These are phyloP conservation scores for Tricholoma sp. DNA, from an alignment of 768 basidiomycete genomes.

Conservation along the genomic window DNA sequence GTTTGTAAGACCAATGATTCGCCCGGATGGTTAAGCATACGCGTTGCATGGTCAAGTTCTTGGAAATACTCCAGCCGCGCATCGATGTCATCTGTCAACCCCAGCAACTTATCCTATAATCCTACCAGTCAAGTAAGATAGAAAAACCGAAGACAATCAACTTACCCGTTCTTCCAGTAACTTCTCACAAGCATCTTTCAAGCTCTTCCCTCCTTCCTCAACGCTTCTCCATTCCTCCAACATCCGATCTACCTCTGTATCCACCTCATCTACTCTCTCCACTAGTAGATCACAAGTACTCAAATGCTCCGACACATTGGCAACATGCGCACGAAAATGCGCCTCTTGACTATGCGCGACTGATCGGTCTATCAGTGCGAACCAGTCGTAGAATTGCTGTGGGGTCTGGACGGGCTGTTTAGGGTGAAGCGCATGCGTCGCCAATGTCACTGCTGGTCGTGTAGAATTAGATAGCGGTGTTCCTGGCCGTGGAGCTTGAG, in stretches of 20 bases:
- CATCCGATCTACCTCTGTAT: slow-evolving; percentile 75
- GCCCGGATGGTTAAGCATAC: slow-evolving; percentile 92
- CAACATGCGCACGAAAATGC: slow-evolving; percentile 83
- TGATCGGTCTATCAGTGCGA: slow-evolving; percentile 80
- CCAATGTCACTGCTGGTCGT: slow-evolving; percentile 4
- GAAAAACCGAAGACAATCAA: slow-evolving; percentile 4
- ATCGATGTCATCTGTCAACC: slow-evolving; percentile 78
- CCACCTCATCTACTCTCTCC: slow-evolving; percentile 67
- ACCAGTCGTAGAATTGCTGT: slow-evolving; percentile 98
- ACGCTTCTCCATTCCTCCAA: slow-evolving; percentile 80
- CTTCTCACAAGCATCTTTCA: slow-evolving; percentile 89
- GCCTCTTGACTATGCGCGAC: slow-evolving; percentile 93
- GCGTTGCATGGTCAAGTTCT: slow-evolving; percentile 87
- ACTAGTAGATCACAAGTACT: slow-evolving; percentile 72
- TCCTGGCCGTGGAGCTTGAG: slow-evolving; percentile 30
- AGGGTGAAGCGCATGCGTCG: slow-evolving; percentile 60
- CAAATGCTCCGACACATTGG: slow-evolving; percentile 69
- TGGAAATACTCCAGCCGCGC: slow-evolving; percentile 87
- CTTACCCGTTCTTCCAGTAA: slow-evolving; percentile 85
- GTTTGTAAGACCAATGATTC: slow-evolving; percentile 86
- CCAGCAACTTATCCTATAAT: slow-evolving; percentile 66
- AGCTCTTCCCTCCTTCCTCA: slow-evolving; percentile 85
- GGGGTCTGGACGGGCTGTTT: slow-evolving; percentile 79
- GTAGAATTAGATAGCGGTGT: slow-evolving; percentile 29
- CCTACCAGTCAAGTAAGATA: not conserved